phyloP scores from a whole-genome alignment of 2,329 filamentous ascomycete species.

The Penicillium sp. region DNA sequence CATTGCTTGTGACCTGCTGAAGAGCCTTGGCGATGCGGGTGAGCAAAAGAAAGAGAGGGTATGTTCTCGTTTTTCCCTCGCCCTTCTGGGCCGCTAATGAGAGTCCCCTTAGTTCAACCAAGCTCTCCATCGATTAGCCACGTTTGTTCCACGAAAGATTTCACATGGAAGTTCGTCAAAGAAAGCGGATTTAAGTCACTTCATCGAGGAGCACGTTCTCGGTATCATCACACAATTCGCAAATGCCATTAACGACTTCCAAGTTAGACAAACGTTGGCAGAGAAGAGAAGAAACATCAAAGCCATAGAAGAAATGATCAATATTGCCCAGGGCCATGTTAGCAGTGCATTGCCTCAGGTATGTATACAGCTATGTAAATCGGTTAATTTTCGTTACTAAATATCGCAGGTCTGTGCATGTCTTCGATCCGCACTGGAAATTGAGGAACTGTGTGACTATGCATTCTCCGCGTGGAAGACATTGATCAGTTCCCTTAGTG shows the following conservation, averaged over 20 bases:
- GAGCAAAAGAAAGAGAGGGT: conserved; percentile 48
- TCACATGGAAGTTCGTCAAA: conserved; percentile 47
- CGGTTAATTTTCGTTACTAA: background rate
- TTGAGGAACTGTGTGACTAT: conserved; percentile 69
- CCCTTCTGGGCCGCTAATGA: background rate
- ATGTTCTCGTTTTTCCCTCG: conserved; percentile 46
- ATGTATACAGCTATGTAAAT: background rate
- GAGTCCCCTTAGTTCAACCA: conserved; percentile 42
- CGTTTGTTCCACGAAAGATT: conserved; percentile 52
- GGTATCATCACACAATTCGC: conserved; percentile 83
- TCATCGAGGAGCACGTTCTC: conserved; percentile 79
- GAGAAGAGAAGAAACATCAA: conserved; percentile 77
- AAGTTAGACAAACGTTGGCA: conserved; percentile 54
- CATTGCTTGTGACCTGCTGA: conserved; percentile 78
- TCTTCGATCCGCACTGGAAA: conserved; percentile 76
- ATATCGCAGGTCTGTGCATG: conserved; percentile 64
- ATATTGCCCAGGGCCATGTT: conserved; percentile 68
- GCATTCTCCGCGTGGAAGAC: conserved; percentile 83
- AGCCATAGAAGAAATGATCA: conserved; percentile 85
- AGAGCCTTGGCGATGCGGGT: conserved; percentile 69
- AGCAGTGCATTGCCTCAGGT: conserved; percentile 76
- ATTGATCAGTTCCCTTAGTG: conserved; percentile 71
- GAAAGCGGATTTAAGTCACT: conserved; percentile 61
- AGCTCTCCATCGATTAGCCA: conserved; percentile 51
- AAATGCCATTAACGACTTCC: conserved; percentile 69